These are phyloP conservation scores for Lipomyces yamadae DNA, from an alignment of 805 yeast species.

Conservation along the genomic window DNA sequence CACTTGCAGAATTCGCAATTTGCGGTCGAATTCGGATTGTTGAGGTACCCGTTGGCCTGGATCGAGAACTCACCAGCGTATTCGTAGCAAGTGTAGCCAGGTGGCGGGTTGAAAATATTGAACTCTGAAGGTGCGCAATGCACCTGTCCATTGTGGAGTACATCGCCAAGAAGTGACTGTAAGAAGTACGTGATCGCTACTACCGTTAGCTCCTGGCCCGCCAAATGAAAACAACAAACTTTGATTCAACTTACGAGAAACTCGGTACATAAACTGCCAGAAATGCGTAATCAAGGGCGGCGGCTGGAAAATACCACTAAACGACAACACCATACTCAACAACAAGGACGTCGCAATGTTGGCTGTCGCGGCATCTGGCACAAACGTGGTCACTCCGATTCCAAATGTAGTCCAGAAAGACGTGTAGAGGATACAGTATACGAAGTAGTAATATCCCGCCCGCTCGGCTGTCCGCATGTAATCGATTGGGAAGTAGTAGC, in stretches of 20 bases:
- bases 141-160: conserved; percentile 58
- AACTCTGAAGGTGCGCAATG: conserved; percentile 56
- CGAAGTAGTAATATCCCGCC: conserved; percentile 52
- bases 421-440: conserved; percentile 58
- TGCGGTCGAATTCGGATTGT: conserved; percentile 40
- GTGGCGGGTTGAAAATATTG: conserved; percentile 58
- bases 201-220: neutral
- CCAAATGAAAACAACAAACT: conserved; percentile 39
- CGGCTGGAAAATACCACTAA: conserved; percentile 73
- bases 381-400: conserved; percentile 58
- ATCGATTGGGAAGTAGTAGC: conserved; percentile 57
- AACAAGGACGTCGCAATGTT: conserved; percentile 61
- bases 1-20: conserved; percentile 35
- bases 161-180: conserved; percentile 56
- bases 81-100: conserved; percentile 66
- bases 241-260: conserved; percentile 50
- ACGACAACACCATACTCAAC: conserved; percentile 62
- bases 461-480: conserved; percentile 52
- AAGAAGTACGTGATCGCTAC: conserved; percentile 65
- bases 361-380: conserved; percentile 72
- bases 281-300: conserved; percentile 68
- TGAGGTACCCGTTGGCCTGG: conserved; percentile 42
- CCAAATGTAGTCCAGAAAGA: conserved; percentile 59
- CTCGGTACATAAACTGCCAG: conserved; percentile 83
- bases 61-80: conserved; percentile 55